These are phyloP conservation scores for Fraxinus nigra DNA, from an alignment of 305 asterid species.

Conservation along the genomic window DNA sequence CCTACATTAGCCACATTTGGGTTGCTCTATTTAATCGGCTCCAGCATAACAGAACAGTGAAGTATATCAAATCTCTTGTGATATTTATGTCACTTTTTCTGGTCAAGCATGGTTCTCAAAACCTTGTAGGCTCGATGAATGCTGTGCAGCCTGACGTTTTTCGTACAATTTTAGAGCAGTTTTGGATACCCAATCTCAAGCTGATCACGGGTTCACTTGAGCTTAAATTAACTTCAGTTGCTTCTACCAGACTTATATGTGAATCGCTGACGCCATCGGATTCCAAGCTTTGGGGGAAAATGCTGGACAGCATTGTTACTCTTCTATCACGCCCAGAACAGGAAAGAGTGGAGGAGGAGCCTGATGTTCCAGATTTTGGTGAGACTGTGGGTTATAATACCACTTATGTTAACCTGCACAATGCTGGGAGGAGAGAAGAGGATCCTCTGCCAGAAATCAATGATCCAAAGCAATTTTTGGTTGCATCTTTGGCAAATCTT, in stretches of 20 bases:
- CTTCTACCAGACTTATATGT: constrained; percentile 70
- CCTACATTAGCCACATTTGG: constrained; percentile 69
- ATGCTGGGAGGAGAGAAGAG: constrained; percentile 85
- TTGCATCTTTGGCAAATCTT: constrained; percentile 58
- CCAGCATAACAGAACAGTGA: constrained; percentile 54
- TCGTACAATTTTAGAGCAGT: constrained; percentile 54
- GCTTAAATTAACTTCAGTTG: constrained; percentile 77
- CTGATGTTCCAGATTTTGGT: constrained; percentile 81
- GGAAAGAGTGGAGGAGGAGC: constrained; percentile 77
- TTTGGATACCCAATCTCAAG: constrained; percentile 85
- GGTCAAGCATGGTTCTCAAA: constrained; percentile 71
- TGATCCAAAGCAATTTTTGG: constrained; percentile 83
- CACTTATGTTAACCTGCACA: constrained; percentile 63
- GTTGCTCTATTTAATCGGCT: constrained; percentile 64
- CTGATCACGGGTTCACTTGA: constrained; percentile 69
- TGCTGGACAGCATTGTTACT: constrained; percentile 86
- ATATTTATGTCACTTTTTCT: constrained; percentile 86
- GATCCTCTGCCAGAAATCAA: constrained; percentile 79
- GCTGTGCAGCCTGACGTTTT: constrained; percentile 68
- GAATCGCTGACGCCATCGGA: constrained; percentile 63
- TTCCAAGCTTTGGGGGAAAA: constrained; percentile 67
- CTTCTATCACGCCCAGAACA: constrained; percentile 78
- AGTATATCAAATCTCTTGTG: constrained; percentile 70
- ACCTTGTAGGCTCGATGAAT: constrained; percentile 67
- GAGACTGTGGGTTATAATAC: constrained; percentile 77